Evolutionary conservation across 768 basidiomycete species (phyloP).

Genomic region (Sarcodon aspratus): DNA sequence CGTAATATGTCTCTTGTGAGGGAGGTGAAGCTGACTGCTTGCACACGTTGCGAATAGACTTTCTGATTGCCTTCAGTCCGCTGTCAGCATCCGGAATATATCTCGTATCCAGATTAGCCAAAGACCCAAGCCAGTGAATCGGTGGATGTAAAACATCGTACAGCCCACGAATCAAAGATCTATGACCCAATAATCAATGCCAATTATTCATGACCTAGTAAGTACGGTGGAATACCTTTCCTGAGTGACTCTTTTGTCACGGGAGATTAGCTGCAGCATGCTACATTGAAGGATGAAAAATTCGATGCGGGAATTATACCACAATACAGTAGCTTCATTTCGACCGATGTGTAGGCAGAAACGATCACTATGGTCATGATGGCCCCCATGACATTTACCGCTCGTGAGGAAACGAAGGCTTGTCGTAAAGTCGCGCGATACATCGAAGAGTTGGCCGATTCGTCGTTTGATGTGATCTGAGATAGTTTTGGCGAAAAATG

Average conservation of each 20-base stretch:
- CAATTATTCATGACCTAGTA: neutral
- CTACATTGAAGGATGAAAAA: slow-evolving; percentile 38
- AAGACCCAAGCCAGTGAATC: slow-evolving; percentile 32
- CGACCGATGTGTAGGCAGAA: slow-evolving; percentile 22
- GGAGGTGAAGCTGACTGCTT: neutral
- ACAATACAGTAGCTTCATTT: slow-evolving; percentile 14
- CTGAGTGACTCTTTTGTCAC: neutral
- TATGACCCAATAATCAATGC: slow-evolving; percentile 8
- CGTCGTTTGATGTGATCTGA: neutral
- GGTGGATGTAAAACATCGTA: slow-evolving; percentile 41
- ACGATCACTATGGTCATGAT: slow-evolving; percentile 24
- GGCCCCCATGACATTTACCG: slow-evolving; percentile 12
- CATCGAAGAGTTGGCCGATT: neutral
- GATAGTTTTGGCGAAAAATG: slow-evolving; percentile 7
- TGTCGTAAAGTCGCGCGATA: slow-evolving; percentile 3
- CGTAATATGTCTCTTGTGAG: neutral
- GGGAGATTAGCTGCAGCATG: slow-evolving; percentile 21
- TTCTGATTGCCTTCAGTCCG: neutral
- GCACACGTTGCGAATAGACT: neutral
- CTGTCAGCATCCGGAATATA: slow-evolving; percentile 26
- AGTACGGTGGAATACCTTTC: neutral
- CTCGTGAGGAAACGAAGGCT: slow-evolving; percentile 14
- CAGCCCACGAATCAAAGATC: slow-evolving; percentile 33
- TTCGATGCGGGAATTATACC: slow-evolving; percentile 31
- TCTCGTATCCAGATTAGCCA: slow-evolving; percentile 20